phyloP scores from a whole-genome alignment of 352 stramenopile species.

The Phytophthora sp. region DNA sequence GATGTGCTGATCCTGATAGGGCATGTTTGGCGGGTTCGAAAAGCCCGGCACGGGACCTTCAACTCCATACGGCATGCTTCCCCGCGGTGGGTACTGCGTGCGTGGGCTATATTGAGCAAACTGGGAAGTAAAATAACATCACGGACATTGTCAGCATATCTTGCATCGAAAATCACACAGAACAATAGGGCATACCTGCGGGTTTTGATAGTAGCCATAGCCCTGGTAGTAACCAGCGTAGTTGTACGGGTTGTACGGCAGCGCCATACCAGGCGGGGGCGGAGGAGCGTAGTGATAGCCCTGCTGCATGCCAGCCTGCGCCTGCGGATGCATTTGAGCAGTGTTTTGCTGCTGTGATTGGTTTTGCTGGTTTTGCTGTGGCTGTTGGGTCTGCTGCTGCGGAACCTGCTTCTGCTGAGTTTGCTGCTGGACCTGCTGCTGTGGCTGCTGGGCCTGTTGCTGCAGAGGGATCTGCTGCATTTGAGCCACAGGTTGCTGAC shows the following conservation, averaged over 20 bases:
- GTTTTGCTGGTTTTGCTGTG: slow-evolving; percentile 34
- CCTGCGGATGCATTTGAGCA: slow-evolving; percentile 66
- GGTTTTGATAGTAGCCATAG: slow-evolving; percentile 91
- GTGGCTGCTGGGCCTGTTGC: slow-evolving; percentile 43
- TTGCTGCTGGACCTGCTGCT: slow-evolving; percentile 42
- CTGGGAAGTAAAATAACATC: slow-evolving; percentile 31
- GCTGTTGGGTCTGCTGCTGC: slow-evolving; percentile 51
- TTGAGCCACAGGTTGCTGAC: slow-evolving; percentile 41
- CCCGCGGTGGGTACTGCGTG: slow-evolving; percentile 84
- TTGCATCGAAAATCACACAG: not conserved
- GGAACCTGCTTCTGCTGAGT: slow-evolving; percentile 49
- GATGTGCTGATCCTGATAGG: slow-evolving; percentile 88
- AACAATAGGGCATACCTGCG: slow-evolving; percentile 49
- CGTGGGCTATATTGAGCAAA: slow-evolving; percentile 89
- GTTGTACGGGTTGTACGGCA: slow-evolving; percentile 91
- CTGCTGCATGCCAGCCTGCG: slow-evolving; percentile 57
- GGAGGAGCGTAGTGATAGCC: slow-evolving; percentile 87
- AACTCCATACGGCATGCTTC: slow-evolving; percentile 84
- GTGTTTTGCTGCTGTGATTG: slow-evolving; percentile 56
- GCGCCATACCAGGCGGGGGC: slow-evolving; percentile 84
- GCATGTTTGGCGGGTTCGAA: slow-evolving; percentile 78
- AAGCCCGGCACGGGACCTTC: slow-evolving; percentile 83
- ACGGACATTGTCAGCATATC: slow-evolving; percentile 3
- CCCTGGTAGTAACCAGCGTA: slow-evolving; percentile 87
- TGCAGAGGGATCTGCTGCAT: slow-evolving; percentile 49